Evolutionary conservation across 352 stramenopile genomes (phyloP), one percentile per base, ranked within the genome.

Genomic region (Plasmopara muralis): DNA sequence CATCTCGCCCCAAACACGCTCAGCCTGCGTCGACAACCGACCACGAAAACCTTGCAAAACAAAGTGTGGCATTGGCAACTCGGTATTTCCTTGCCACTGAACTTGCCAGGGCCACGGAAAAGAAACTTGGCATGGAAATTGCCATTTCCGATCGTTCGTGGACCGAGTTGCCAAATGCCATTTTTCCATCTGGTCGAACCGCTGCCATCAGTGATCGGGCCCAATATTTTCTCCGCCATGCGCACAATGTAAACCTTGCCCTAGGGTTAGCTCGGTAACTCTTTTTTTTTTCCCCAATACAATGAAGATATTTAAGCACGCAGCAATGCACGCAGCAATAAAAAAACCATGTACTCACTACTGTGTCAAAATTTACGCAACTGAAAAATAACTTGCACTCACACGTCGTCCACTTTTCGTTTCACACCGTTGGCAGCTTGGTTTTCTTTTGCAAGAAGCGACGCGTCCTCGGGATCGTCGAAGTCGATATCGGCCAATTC

Each of bases 31-130:
- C 31, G 10, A 35, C 2, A 10, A 25, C 39, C 10, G 34, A 31
- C 6, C 61, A 65, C 2, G 64, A 73, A 14, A 55, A 85, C 13
- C 46, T 74, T 4, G 67, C 77, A 0, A 51, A 56, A 30, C 79
- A 60, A 4, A 77, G 63, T 35, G 72, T 87, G 12, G 72, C 65
- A 0, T 80, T 77, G 2, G 77, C 80, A 9, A 75, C 79, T 4
- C 69, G 78, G 33, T 94, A 93, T 43, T 94, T 94, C 47, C 68
- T 83, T 10, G 84, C 77, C 2, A 94, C 84, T 8, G 81, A 93
- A 53, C 57, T 94, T 9, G 53, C 64, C 33, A 71, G 64, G 18
- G 80, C 67, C 12, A 25, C 59, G 2, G 78, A 92, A 49, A 77
- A 73, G 72, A 85, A 64, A 57, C 42, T 44, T 45, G 68, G 53